Percentiles rank a stretch among this genome's conserved stretches.
phyloP scores from a whole-genome alignment of 2,329 filamentous ascomycete species.

The Aspergillus aculeatinus region DNA sequence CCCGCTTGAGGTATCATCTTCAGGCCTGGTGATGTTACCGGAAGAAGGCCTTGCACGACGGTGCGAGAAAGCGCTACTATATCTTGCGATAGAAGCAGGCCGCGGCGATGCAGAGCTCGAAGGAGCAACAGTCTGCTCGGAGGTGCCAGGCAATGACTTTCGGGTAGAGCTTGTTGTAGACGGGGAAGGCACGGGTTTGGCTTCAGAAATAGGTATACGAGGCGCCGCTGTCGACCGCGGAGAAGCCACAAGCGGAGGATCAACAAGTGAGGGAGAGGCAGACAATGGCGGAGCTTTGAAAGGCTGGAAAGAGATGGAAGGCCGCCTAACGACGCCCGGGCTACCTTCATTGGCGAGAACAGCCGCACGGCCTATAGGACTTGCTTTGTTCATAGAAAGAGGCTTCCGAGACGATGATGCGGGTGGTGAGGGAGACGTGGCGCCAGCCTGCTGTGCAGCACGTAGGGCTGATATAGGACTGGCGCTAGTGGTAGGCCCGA shows the following conservation, averaged over 20 bases:
- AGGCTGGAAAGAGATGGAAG: slow-evolving; percentile 87
- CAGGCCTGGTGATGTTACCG: slow-evolving; percentile 62
- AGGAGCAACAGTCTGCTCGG: slow-evolving; percentile 62
- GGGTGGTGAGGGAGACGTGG: slow-evolving; percentile 51
- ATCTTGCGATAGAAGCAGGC: slow-evolving; percentile 73
- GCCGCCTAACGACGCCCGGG: slow-evolving; percentile 60
- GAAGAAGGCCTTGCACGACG: slow-evolving; percentile 75
- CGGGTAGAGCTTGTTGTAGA: slow-evolving; percentile 39
- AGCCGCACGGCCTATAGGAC: slow-evolving; percentile 33
- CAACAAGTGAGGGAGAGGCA: slow-evolving; percentile 68
- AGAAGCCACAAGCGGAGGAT: slow-evolving; percentile 51
- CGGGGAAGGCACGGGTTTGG: slow-evolving; percentile 40
- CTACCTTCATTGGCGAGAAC: slow-evolving; percentile 49
- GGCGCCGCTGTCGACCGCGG: slow-evolving; percentile 49
- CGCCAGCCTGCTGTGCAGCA: slow-evolving; percentile 59
- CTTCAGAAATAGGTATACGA: slow-evolving; percentile 42
- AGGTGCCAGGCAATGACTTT: slow-evolving; percentile 52
- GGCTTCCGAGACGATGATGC: slow-evolving; percentile 53
- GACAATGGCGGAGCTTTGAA: slow-evolving; percentile 97
- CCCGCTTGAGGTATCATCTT: slow-evolving; percentile 60
- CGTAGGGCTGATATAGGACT: slow-evolving; percentile 83
- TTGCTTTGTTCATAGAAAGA: slow-evolving; percentile 38
- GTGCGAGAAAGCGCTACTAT: slow-evolving; percentile 92
- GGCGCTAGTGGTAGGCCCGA: slow-evolving; percentile 71
- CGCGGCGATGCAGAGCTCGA: slow-evolving; percentile 75